Evolutionary conservation across 2,329 filamentous ascomycete genomes (phyloP).

Genomic region (Sporothrix variecibatus): DNA sequence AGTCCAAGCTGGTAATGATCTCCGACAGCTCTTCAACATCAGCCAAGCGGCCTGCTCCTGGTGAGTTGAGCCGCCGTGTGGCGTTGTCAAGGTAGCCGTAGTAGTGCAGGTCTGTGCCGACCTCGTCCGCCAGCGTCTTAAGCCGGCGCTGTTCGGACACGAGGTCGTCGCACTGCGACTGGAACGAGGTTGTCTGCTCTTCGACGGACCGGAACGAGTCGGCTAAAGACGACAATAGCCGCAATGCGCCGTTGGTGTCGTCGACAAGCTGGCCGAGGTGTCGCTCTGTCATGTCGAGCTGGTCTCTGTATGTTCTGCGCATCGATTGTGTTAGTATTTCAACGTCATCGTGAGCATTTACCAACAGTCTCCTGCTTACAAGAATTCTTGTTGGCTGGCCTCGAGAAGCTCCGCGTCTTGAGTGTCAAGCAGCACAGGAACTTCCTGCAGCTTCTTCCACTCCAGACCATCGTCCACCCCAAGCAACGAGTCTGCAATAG

Average conservation of each 20-base stretch:
- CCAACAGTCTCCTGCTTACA: slow-evolving; percentile 53
- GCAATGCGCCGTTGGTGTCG: slow-evolving; percentile 74
- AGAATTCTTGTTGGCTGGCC: slow-evolving; percentile 81
- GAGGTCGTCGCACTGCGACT: slow-evolving; percentile 86
- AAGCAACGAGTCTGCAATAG: slow-evolving; percentile 40
- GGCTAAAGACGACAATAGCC: slow-evolving; percentile 75
- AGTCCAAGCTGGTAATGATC: slow-evolving; percentile 83
- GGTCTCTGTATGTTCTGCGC: slow-evolving; percentile 68
- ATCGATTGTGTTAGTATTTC: neutral
- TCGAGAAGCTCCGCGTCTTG: slow-evolving; percentile 71
- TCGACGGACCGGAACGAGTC: slow-evolving; percentile 87
- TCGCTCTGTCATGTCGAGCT: slow-evolving; percentile 73
- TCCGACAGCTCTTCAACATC: slow-evolving; percentile 83
- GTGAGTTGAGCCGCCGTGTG: slow-evolving; percentile 86
- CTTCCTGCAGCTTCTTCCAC: slow-evolving; percentile 31
- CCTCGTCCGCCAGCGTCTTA: slow-evolving; percentile 75
- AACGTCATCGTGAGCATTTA: neutral
- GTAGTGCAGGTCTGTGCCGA: slow-evolving; percentile 88
- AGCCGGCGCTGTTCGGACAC: slow-evolving; percentile 79
- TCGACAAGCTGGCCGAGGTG: slow-evolving; percentile 78
- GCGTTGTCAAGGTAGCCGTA: slow-evolving; percentile 93
- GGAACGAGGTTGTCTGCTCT: slow-evolving; percentile 87
- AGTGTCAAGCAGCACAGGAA: slow-evolving; percentile 50
- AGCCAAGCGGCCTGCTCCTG: slow-evolving; percentile 82
- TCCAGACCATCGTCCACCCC: slow-evolving; percentile 15